Base-by-base conservation (phyloP, 352 stramenopile species). In the Blastocystis sp. region DNA sequence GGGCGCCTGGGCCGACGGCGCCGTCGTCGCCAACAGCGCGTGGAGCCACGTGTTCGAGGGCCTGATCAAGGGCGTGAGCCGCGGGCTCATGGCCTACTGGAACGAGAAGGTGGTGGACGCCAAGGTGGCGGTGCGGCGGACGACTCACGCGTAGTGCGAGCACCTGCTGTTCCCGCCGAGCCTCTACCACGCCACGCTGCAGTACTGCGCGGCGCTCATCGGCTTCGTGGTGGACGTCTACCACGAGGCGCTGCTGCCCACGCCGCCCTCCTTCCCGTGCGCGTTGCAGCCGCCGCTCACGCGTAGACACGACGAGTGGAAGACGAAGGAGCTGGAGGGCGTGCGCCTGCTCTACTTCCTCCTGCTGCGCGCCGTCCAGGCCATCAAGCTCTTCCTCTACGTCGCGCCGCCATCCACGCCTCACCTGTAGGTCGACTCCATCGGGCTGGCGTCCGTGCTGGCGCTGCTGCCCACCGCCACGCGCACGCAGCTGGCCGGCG, bases 261-360 rank as follows among this genome's bases (percentile, higher is more conserved):
- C 48, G 48, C 48, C 14, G 0, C 48, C 48, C 14, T 14, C 6
- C 48, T 57, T 57, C 48, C 48, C 48, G 48, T 57, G 14, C 48
- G 6, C 48, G 48, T 57, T 34, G 43, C n/a, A 45, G 21, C 21
- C 38, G 57, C 19, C 28, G 61, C 24, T 69, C 19, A 52, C n/a
- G 45, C 6, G 74, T 70, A 64, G 60, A 65, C 28, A 61, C 48
- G 68, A 84, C 28, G 74, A 69, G 38, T 28, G 21, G n/a, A 52
- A 17, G n/a, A 10, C 52, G 42, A 54, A 63, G n/a, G 74, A 66
- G 45, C 34, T 59, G 3, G 34, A 63, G 28, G n/a, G 28, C 10
- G 61, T 84, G 38, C 74, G 61, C 65, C 54, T 84, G 6, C 74
- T 84, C n/a, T 84, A 68, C 54, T 63, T 70, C 21, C 57, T 84